These are phyloP conservation scores for Afroboletus lepidellus DNA, from an alignment of 1,284 basidiomycete species.

Conservation along the genomic window DNA sequence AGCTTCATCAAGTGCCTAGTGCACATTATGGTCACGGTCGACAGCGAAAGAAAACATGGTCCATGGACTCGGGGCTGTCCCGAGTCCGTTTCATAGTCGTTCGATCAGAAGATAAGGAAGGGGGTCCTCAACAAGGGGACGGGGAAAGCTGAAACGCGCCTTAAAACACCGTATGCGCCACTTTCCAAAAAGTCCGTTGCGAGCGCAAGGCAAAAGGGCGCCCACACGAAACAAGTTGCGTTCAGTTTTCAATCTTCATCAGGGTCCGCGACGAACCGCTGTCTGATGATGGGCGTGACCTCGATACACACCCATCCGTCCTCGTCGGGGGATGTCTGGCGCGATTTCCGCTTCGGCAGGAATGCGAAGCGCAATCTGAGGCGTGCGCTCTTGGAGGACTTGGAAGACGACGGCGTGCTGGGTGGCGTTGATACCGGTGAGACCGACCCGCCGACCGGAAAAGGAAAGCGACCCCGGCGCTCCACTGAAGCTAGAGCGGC, in stretches of 20 bases:
- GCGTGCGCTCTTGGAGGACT: constrained; percentile 13
- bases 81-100: constrained; percentile 6
- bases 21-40: not conserved
- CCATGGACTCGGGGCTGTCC: not conserved
- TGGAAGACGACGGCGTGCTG: constrained; percentile 6
- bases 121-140: not conserved
- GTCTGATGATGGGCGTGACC: constrained; percentile 38
- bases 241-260: constrained; percentile 6
- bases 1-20: not conserved
- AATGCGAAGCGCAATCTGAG: constrained; percentile 18
- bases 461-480: constrained; percentile 11
- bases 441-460: not conserved
- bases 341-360: constrained; percentile 26
- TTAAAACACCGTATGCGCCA: no score
- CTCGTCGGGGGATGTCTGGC: constrained; percentile 22
- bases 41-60: not conserved
- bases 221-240: not conserved
- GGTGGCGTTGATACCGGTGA: constrained; percentile 5
- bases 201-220: not conserved
- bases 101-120: not conserved
- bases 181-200: not conserved
- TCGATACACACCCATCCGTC: constrained; percentile 44
- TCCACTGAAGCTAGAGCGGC: not conserved
- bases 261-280: constrained; percentile 23
- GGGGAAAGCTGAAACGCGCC: constrained; percentile 3